Evolutionary conservation across 2,329 filamentous ascomycete genomes (phyloP).

Genomic region (Sporothrix curviconia): DNA sequence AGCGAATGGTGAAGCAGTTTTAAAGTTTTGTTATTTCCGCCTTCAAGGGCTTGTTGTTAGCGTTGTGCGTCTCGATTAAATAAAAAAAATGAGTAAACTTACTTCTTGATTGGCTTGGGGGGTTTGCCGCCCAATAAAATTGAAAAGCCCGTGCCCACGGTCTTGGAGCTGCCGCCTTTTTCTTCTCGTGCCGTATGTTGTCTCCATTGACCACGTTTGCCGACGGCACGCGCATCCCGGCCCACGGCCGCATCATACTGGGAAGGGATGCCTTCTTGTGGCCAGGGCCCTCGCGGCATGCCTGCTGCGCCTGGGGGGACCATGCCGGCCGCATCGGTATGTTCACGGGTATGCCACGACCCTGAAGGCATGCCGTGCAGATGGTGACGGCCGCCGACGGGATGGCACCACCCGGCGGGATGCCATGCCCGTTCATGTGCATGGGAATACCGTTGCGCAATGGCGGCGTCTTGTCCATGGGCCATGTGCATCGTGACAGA

Average conservation of each 20-base stretch:
- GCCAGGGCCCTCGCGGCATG: neutral
- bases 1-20: no score
- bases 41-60: neutral
- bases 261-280: neutral
- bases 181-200: conserved; percentile 13
- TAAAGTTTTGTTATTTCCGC: neutral
- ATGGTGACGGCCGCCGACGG: neutral
- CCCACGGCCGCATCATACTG: neutral
- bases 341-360: conserved; percentile 6
- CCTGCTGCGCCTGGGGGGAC: neutral
- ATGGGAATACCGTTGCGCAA: conserved; percentile 18
- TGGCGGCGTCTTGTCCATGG: conserved; percentile 39
- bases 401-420: conserved; percentile 3
- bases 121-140: conserved; percentile 18
- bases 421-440: neutral
- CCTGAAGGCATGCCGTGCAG: conserved; percentile 5
- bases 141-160: conserved; percentile 6
- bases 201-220: conserved; percentile 17
- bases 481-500: conserved; percentile 53
- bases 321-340: conserved; percentile 9
- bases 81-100: no score
- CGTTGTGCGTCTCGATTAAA: no score
- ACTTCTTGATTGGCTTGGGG: conserved; percentile 19
- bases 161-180: conserved; percentile 16
- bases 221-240: neutral